A percentile compares a stretch with the other conserved stretches of the same genome.
Evolutionary conservation across 345 rosid genomes (phyloP).

Genomic region (Aquilaria malaccensis): DNA sequence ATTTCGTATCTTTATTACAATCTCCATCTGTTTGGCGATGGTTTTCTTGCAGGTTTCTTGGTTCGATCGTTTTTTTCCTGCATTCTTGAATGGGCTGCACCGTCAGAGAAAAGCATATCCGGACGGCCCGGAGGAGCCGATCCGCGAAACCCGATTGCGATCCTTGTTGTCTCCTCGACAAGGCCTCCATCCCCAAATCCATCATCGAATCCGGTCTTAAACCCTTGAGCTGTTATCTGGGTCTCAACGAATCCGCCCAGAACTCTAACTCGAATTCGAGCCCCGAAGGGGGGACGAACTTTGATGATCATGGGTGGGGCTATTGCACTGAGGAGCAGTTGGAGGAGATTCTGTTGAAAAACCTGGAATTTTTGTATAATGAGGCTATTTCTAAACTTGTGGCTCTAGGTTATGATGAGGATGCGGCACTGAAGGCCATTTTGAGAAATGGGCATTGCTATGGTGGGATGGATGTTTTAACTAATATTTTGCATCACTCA

Average conservation of each 20-base stretch:
- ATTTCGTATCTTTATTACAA: not conserved
- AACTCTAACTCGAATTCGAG: conserved; percentile 20
- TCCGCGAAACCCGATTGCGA: conserved; percentile 53
- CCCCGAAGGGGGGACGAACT: conserved; percentile 14
- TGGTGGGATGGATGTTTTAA: conserved; percentile 83
- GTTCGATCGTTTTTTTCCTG: not conserved
- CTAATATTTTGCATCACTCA: conserved; percentile 67
- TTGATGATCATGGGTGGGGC: conserved; percentile 70
- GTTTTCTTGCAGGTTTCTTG: conserved; percentile 2
- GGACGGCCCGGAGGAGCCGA: conserved; percentile 50
- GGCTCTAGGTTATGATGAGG: conserved; percentile 62
- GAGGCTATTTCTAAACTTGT: conserved; percentile 72
- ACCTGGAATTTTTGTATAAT: conserved; percentile 49
- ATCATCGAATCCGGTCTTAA: conserved; percentile 53
- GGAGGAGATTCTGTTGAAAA: conserved; percentile 62
- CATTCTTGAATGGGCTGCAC: conserved; percentile 47
- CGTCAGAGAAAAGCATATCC: conserved; percentile 53
- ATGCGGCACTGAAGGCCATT: conserved; percentile 64
- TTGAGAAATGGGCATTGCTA: conserved; percentile 77
- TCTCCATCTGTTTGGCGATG: conserved; percentile 2
- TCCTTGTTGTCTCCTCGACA: conserved; percentile 44
- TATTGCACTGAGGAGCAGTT: conserved; percentile 85
- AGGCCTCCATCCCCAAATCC: conserved; percentile 41
- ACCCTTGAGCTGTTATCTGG: conserved; percentile 40
- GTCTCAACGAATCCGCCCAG: conserved; percentile 34